Evolutionary conservation across 768 basidiomycete genomes (phyloP), one percentile per base, ranked within the genome.

Genomic region (Daedalea quercina): DNA sequence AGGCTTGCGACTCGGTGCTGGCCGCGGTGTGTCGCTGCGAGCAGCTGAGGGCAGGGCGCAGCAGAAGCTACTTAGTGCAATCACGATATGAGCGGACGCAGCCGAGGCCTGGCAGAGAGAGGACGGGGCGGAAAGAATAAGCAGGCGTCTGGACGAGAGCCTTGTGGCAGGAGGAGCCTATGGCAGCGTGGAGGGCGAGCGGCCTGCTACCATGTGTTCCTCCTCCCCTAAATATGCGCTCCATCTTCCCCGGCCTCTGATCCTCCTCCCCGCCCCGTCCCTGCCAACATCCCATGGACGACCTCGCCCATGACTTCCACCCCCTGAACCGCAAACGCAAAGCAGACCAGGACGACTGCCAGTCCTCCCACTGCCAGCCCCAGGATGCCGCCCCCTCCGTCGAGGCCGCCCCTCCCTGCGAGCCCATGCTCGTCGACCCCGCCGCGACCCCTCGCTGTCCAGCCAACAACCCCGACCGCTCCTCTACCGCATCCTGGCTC

Each of bases 301-400:
- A 82, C 74, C 74, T 81, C 57, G 74, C 78, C 60, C 78, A 82
- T 55, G 58, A 65, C 54, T 54, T 67, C 60, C 75, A 70, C 47
- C 65, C 50, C 68, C 76, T 75, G 73, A 75, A 64, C 53, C 76
- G 81, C 64, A 88, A 88, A 69, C 81, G 86, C 59, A 88, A 89
- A 69, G 77, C 82, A 0, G 78, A 78, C 65, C 50, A 64, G 25
- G 81, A 85, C 53, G 74, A 76, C 44, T 50, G 47, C 42, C 52
- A 51, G 40, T 47, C 48, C 28, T 31, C 28, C 53, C 73, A 76
- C 44, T 48, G 47, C 42, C 52, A 51, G 40, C 44, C 48, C 45
- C 50, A 44, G 47, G 52, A 57, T 47, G 45, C 28, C 45, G 35
- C 26, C 20, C 44, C 45, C 64, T 51, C 62, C 7, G 20, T 61